Conservation (phyloP, 768 basidiomycete species). For the Suillus luteus region DNA sequence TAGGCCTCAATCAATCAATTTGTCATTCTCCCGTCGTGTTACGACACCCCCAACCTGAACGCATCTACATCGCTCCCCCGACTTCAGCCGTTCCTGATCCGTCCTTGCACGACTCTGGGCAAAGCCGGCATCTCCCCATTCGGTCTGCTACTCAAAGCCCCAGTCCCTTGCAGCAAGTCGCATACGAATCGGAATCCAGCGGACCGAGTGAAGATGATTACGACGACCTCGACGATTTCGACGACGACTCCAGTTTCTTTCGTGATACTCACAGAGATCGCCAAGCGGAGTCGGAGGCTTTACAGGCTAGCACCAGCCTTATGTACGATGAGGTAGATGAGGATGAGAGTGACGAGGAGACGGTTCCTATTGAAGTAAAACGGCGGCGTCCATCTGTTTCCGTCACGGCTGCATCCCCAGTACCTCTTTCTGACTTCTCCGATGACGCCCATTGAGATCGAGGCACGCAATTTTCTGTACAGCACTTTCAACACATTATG, state of each 20-base stretch:
- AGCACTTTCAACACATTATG: conserved; percentile 9
- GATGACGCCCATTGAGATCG: conserved; percentile 11
- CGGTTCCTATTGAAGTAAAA: conserved; percentile 35
- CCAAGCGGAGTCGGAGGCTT: conserved; percentile 23
- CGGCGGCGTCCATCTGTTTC: conserved; percentile 37
- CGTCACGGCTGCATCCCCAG: conserved; percentile 25
- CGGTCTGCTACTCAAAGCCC: conserved; percentile 40
- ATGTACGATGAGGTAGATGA: conserved; percentile 35
- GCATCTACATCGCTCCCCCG: conserved; percentile 23
- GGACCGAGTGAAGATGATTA: conserved; percentile 32
- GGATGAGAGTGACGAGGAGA: conserved; percentile 41
- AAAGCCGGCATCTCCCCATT: conserved; percentile 24
- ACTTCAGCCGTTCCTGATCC: conserved; percentile 28
- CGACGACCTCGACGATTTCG: conserved; percentile 33
- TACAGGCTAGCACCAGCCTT: conserved; percentile 35
- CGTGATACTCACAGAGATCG: conserved; percentile 30
- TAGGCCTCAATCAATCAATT: conserved; percentile 30
- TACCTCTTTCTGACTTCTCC: conserved; percentile 24
- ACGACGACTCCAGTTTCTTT: conserved; percentile 36
- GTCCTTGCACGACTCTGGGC: conserved; percentile 23
- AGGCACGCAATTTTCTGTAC: not conserved
- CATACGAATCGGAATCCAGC: conserved; percentile 34
- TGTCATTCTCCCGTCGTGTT: conserved; percentile 21
- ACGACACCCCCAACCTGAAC: conserved; percentile 37
- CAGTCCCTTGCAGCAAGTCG: conserved; percentile 40